These are phyloP conservation scores for Monosporascus sp. DNA, from an alignment of 2,329 filamentous ascomycete species.

Conservation along the genomic window DNA sequence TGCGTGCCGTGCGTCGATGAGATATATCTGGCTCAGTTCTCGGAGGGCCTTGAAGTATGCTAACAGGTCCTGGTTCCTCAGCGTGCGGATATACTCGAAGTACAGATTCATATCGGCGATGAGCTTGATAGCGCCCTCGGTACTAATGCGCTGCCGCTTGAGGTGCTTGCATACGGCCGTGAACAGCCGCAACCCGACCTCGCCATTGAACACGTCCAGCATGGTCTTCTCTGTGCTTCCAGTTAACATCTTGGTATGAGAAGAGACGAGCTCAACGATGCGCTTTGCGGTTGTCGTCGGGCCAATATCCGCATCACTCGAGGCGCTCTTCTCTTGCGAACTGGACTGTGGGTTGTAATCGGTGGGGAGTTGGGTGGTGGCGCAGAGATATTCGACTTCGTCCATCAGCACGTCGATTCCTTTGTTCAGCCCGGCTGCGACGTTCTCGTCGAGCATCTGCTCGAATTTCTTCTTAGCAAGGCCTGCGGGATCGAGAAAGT, in stretches of 20 bases:
- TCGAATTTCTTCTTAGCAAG: conserved; percentile 98
- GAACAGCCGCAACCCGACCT: conserved; percentile 91
- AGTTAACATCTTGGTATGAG: conserved; percentile 86
- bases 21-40: conserved; percentile 90
- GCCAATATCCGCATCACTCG: conserved; percentile 39
- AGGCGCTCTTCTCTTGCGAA: conserved; percentile 29
- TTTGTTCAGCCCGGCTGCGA: conserved; percentile 92
- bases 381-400: conserved; percentile 92
- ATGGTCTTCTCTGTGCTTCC: conserved; percentile 97
- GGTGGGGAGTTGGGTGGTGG: conserved; percentile 76
- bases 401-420: conserved; percentile 98
- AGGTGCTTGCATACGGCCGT: conserved; percentile 92
- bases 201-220: conserved; percentile 97
- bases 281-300: conserved; percentile 74
- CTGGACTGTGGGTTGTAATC: conserved; percentile 75
- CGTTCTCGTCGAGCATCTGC: conserved; percentile 95
- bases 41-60: conserved; percentile 88
- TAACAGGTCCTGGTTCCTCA: conserved; percentile 77
- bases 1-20: conserved; percentile 80
- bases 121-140: conserved; percentile 82
- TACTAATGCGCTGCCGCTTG: conserved; percentile 89
- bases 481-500: conserved; percentile 86
- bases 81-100: conserved; percentile 73
- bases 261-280: conserved; percentile 79
- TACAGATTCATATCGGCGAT: conserved; percentile 98